A percentile compares a stretch with the other conserved stretches of the same genome.
Conservation (phyloP, 2,329 filamentous ascomycete genomes). For the Juglanconis oblonga region DNA sequence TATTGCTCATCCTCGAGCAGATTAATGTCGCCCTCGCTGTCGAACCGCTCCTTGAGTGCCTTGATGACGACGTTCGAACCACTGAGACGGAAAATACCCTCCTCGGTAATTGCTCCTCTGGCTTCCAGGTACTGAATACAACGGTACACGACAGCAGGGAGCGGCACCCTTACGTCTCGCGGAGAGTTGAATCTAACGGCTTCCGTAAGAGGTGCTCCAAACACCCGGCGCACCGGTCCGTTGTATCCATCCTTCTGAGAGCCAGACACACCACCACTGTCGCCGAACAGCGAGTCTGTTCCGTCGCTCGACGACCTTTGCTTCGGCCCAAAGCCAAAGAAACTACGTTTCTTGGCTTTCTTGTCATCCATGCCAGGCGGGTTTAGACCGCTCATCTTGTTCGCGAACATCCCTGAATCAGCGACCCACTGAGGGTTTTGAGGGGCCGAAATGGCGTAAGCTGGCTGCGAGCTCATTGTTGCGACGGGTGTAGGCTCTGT, state of each 20-base stretch:
- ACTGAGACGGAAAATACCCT: conserved; percentile 94
- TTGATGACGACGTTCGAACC: conserved; percentile 97
- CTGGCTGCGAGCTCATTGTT: conserved; percentile 37
- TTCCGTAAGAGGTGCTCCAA: conserved; percentile 81
- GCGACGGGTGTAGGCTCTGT: conserved; percentile 24
- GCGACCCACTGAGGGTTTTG: conserved; percentile 83
- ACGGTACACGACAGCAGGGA: conserved; percentile 91
- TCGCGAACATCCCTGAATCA: conserved; percentile 82
- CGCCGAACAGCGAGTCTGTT: conserved; percentile 53
- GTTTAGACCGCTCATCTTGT: conserved; percentile 53
- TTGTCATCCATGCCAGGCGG: conserved; percentile 66
- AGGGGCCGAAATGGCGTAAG: conserved; percentile 73
- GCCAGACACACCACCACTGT: conserved; percentile 41
- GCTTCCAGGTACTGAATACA: conserved; percentile 89
- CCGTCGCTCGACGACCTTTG: conserved; percentile 57
- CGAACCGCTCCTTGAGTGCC: conserved; percentile 86
- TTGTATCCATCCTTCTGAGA: conserved; percentile 40
- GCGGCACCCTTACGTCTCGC: conserved; percentile 65
- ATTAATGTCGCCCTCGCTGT: conserved; percentile 87
- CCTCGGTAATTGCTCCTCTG: conserved; percentile 78
- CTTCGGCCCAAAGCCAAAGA: conserved; percentile 68
- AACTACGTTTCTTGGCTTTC: conserved; percentile 73
- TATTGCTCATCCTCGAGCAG: conserved; percentile 78
- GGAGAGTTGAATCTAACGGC: conserved; percentile 81
- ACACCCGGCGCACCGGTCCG: conserved; percentile 67